Conservation (phyloP, 192 early-diverging fungal species). For the Backusella psychrophila region DNA sequence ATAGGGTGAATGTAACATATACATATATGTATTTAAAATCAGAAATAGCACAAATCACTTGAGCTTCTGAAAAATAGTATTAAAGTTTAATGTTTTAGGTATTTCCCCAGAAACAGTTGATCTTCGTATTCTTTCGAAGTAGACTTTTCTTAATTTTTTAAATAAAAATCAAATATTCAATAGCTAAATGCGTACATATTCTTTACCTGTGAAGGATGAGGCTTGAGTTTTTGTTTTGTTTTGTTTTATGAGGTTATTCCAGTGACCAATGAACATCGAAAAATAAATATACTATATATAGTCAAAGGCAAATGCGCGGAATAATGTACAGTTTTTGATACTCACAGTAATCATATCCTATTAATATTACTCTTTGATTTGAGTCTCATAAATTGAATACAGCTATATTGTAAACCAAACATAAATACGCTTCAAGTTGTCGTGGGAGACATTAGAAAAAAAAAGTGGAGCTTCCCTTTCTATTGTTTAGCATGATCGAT, state of each 20-base stretch:
- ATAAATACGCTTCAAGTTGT: not conserved
- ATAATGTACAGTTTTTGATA: not conserved
- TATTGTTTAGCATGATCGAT: no score
- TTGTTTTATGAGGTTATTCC: not conserved
- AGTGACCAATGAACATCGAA: not conserved
- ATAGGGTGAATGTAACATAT: not conserved
- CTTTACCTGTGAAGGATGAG: not conserved
- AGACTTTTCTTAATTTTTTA: not conserved
- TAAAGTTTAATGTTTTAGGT: not conserved
- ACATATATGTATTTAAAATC: no score
- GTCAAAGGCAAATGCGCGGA: not conserved
- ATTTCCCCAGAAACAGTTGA: not conserved
- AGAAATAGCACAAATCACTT: no score
- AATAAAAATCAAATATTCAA: not conserved
- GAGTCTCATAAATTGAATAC: not conserved
- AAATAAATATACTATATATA: not conserved
- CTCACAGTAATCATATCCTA: not conserved
- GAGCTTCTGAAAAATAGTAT: no score
- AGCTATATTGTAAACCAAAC: not conserved
- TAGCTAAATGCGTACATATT: not conserved
- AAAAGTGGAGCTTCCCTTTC: no score
- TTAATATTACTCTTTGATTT: not conserved
- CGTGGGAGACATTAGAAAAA: no score
- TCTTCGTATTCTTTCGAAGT: not conserved
- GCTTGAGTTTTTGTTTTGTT: not conserved